These are phyloP conservation scores for Salix purpurea DNA, from an alignment of 345 rosid genomes.

Conservation along the genomic window DNA sequence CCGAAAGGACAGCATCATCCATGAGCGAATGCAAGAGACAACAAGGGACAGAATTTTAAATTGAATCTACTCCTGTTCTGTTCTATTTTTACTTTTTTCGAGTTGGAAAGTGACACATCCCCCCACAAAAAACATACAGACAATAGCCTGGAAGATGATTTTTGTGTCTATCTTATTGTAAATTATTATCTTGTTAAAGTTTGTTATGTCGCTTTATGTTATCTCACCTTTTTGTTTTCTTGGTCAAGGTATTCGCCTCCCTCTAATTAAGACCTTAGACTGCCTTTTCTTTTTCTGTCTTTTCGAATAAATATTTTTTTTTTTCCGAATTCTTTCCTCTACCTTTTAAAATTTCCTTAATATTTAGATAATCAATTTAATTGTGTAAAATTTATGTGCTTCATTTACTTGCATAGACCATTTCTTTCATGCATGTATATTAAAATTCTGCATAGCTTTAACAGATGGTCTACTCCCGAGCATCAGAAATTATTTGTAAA, in stretches of 20 bases:
- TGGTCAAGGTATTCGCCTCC: conserved; percentile 14
- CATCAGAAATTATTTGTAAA: too few relatives aligned
- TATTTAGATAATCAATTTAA: too few relatives aligned
- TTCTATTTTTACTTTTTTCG: rapidly evolving
- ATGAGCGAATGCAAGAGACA: conserved; percentile 21
- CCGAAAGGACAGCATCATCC: conserved; percentile 42
- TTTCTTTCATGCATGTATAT: too few relatives aligned
- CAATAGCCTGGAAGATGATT: not conserved
- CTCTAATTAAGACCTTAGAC: conserved; percentile 27
- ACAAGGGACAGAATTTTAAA: conserved; percentile 28
- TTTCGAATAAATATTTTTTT: not conserved
- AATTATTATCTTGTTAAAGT: conserved; percentile 21
- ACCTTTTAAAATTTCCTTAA: too few relatives aligned
- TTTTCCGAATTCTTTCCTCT: too few relatives aligned
- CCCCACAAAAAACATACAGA: not conserved
- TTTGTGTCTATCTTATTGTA: conserved; percentile 25
- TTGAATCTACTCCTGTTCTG: not conserved
- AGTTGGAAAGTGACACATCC: not conserved
- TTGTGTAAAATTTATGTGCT: too few relatives aligned
- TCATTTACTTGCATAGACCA: not conserved
- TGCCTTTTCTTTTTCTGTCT: not conserved
- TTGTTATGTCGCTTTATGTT: conserved; percentile 15
- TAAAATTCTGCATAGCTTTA: too few relatives aligned
- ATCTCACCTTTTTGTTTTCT: not conserved
- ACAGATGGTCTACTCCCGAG: too few relatives aligned